Conservation (phyloP, 805 yeast species). For the Tetrapisispora phaffii region DNA sequence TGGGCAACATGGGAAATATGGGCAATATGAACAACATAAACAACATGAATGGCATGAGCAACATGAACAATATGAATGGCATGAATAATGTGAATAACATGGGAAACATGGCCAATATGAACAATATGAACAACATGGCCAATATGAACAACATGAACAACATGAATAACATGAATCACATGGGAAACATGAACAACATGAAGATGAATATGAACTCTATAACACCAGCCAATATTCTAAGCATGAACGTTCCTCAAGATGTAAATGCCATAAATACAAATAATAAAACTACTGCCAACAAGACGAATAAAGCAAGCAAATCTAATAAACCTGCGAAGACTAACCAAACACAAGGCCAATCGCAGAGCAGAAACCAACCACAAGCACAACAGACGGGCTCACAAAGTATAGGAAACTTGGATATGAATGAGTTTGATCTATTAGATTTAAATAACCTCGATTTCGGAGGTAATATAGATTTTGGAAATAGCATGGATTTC, state of each 20-base stretch:
- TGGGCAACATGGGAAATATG: background rate
- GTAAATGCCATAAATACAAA: constrained; percentile 1
- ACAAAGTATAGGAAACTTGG: background rate
- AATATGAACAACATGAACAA: background rate
- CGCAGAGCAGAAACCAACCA: constrained; percentile 4
- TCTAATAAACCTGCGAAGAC: background rate
- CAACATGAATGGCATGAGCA: background rate
- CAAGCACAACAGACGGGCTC: constrained; percentile 2
- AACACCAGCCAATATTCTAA: constrained; percentile 17
- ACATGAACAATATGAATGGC: background rate
- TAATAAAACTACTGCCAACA: constrained; percentile 1
- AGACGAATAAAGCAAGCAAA: background rate
- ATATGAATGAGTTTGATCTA: constrained; percentile 11
- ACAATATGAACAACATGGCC: background rate
- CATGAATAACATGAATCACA: background rate
- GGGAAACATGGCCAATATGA: background rate
- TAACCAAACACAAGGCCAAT: background rate
- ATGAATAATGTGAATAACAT: background rate
- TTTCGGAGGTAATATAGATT: constrained; percentile 25
- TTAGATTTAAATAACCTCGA: constrained; percentile 25
- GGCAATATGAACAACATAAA: background rate
- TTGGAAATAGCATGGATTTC: constrained; percentile 7
- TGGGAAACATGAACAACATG: background rate
- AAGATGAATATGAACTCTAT: constrained; percentile 13
- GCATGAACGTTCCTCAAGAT: constrained; percentile 10